Evolutionary conservation across 257 asterid species (phyloP).

Genomic region (Primulina eburnea): DNA sequence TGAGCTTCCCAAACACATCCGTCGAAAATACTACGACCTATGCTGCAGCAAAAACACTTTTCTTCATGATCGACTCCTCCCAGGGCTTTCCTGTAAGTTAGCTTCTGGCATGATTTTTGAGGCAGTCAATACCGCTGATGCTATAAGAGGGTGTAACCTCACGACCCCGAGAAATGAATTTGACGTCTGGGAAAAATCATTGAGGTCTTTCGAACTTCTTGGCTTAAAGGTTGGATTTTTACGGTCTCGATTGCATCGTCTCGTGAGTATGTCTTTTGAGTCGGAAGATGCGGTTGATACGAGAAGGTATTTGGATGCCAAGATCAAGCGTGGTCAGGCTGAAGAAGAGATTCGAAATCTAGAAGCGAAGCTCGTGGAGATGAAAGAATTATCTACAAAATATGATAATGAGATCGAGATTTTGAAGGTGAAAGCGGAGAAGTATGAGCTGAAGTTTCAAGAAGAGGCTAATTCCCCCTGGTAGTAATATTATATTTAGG

Average conservation of each 20-base stretch:
- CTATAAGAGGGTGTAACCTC: constrained; percentile 42
- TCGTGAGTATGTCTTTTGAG: constrained; percentile 37
- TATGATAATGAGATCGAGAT: constrained; percentile 32
- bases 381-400: constrained; percentile 36
- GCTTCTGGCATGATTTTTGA: constrained; percentile 48
- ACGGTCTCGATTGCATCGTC: constrained; percentile 30
- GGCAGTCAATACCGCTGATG: constrained; percentile 37
- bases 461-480: constrained; percentile 45
- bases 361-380: constrained; percentile 40
- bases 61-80: constrained; percentile 42
- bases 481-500: constrained; percentile 15
- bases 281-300: constrained; percentile 34
- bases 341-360: constrained; percentile 41
- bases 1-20: constrained; percentile 51
- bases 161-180: constrained; percentile 40
- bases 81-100: constrained; percentile 41
- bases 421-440: constrained; percentile 38
- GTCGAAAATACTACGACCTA: constrained; percentile 50
- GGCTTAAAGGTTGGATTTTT: constrained; percentile 47
- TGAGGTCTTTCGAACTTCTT: constrained; percentile 49
- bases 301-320: constrained; percentile 40
- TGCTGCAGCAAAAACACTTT: constrained; percentile 52
- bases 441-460: constrained; percentile 37
- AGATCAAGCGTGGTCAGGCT: constrained; percentile 14
- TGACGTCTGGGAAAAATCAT: constrained; percentile 49